These are phyloP conservation scores for Boechera stricta DNA, from an alignment of 345 rosid species.

Conservation along the genomic window DNA sequence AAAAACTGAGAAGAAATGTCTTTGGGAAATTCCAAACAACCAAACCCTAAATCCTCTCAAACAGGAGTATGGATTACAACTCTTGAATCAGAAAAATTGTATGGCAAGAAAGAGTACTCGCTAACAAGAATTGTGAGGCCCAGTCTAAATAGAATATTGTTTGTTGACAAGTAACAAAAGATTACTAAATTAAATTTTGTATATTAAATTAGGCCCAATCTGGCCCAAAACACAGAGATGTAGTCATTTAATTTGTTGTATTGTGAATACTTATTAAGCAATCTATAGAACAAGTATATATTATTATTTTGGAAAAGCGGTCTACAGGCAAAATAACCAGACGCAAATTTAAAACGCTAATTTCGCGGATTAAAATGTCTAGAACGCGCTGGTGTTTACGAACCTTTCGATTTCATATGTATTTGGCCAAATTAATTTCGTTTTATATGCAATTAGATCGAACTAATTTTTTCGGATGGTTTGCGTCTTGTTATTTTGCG, in stretches of 20 bases:
- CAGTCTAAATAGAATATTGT: not conserved
- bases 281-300: not conserved
- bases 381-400: too few relatives aligned
- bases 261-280: not conserved
- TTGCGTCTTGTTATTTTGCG: too few relatives aligned
- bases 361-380: too few relatives aligned
- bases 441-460: too few relatives aligned
- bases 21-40: not conserved
- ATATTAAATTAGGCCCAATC: slow-evolving; percentile 7
- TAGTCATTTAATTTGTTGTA: not conserved
- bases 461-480: too few relatives aligned
- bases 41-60: slow-evolving; percentile 6
- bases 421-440: too few relatives aligned
- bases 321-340: too few relatives aligned
- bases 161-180: not conserved
- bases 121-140: not conserved
- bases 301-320: not conserved
- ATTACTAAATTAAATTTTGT: not conserved
- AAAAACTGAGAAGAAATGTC: not conserved
- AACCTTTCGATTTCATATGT: too few relatives aligned
- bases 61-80: not conserved
- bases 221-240: not conserved
- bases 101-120: not conserved
- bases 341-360: too few relatives aligned
- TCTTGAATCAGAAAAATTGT: slow-evolving; percentile 13